Percentiles rank a stretch among this genome's conserved stretches.
Evolutionary conservation across 352 stramenopile genomes (phyloP).

Genomic region (Pythium coloratum): DNA sequence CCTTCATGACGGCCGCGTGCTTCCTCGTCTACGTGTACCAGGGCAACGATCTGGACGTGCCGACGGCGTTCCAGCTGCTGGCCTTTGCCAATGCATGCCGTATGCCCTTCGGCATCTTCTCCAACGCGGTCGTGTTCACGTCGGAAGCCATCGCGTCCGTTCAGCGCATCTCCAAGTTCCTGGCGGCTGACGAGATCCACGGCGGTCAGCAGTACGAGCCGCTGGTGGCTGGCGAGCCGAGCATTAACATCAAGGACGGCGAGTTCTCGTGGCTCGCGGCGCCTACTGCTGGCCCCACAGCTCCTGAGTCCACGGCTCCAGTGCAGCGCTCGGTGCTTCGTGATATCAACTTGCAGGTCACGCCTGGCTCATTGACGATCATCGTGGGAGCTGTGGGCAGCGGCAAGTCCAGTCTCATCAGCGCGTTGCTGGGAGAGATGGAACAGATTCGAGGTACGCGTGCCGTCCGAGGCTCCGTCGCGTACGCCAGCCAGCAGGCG

Average conservation of each 20-base stretch:
- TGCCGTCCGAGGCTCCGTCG: slow-evolving; percentile 32
- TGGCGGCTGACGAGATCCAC: slow-evolving; percentile 28
- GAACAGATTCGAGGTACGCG: slow-evolving; percentile 24
- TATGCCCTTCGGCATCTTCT: slow-evolving; percentile 56
- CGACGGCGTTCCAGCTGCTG: slow-evolving; percentile 92
- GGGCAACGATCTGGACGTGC: slow-evolving; percentile 88
- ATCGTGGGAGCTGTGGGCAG: slow-evolving; percentile 52
- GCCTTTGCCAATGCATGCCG: slow-evolving; percentile 77
- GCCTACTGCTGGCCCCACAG: not conserved
- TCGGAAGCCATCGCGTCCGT: slow-evolving; percentile 48
- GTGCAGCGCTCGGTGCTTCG: slow-evolving; percentile 7
- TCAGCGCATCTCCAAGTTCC: slow-evolving; percentile 39
- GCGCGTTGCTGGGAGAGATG: slow-evolving; percentile 57
- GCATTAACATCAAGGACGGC: slow-evolving; percentile 26
- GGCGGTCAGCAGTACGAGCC: slow-evolving; percentile 9
- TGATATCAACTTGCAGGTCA: slow-evolving; percentile 46
- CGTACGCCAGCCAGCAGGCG: slow-evolving; percentile 88
- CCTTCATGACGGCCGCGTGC: slow-evolving; percentile 89
- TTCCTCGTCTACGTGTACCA: slow-evolving; percentile 74
- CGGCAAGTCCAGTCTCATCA: slow-evolving; percentile 61
- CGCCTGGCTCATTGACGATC: slow-evolving; percentile 55
- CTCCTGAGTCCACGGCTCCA: not conserved
- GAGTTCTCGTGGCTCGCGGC: slow-evolving; percentile 35
- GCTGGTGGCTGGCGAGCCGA: not conserved
- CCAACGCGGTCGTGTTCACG: slow-evolving; percentile 48